Percentiles rank a stretch among this genome's conserved stretches.
Evolutionary conservation across 148 eudicot genomes (phyloP).

Genomic region (Pharnaceum exiguum): DNA sequence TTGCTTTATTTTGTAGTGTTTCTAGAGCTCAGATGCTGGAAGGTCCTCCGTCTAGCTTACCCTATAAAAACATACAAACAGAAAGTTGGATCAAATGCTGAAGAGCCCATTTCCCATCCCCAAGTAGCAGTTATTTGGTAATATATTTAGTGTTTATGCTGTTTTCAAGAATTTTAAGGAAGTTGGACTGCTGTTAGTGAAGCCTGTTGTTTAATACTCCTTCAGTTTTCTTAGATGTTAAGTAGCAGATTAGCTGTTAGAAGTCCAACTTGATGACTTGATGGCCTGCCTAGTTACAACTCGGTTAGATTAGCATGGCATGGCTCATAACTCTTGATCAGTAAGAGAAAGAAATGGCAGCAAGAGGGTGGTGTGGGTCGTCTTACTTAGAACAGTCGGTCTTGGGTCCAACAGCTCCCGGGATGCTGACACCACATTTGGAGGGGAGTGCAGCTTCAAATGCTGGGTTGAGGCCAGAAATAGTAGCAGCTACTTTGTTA

Average conservation of each 20-base stretch:
- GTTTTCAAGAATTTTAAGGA: too few species aligned
- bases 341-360: too few species aligned
- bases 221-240: too few species aligned
- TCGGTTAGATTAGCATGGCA: too few species aligned
- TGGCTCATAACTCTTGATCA: too few species aligned
- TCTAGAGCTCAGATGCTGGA: background rate
- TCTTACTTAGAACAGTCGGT: constrained; percentile 14
- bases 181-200: constrained; percentile 2
- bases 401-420: constrained; percentile 17
- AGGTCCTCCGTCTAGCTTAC: background rate
- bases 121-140: constrained; percentile 7
- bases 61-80: background rate
- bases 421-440: constrained; percentile 18
- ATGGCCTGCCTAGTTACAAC: too few species aligned
- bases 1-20: background rate
- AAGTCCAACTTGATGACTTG: too few species aligned
- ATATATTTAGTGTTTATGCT: too few species aligned
- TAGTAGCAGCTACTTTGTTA: constrained; percentile 9
- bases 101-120: background rate
- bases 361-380: background rate
- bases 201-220: constrained; percentile 12
- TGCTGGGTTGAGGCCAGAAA: constrained; percentile 7
- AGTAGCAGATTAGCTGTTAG: too few species aligned
- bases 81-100: background rate
- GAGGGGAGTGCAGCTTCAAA: constrained; percentile 20